Conservation (phyloP, 805 yeast genomes). For the Myxozyma sirexii region DNA sequence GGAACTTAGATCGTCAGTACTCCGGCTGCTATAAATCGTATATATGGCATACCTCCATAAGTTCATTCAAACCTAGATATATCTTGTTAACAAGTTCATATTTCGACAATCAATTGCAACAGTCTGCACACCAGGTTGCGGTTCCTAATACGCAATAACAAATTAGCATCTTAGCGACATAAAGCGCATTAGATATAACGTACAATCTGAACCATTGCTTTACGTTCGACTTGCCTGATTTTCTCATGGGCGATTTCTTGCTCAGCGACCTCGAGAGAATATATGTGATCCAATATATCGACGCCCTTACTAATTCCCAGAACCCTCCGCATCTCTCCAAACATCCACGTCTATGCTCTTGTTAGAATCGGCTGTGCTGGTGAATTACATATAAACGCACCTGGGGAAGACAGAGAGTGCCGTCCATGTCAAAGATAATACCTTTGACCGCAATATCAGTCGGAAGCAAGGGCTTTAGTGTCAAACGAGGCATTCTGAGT, state of each 20-base stretch:
- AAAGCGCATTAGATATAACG: background rate
- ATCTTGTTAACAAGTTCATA: background rate
- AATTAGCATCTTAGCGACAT: background rate
- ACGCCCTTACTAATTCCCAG: conserved; percentile 51
- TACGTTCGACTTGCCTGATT: conserved; percentile 57
- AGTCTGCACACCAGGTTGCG: conserved; percentile 41
- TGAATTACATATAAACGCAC: background rate
- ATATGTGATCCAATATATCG: conserved; percentile 60
- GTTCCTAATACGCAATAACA: conserved; percentile 24
- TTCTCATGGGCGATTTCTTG: conserved; percentile 51
- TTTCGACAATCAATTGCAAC: background rate
- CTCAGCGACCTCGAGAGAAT: conserved; percentile 47
- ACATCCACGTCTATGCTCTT: conserved; percentile 6
- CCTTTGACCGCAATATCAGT: conserved; percentile 48
- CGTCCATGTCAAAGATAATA: conserved; percentile 77
- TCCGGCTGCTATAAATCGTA: no score
- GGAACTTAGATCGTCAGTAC: conserved; percentile 30
- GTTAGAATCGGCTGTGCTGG: background rate
- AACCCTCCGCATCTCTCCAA: conserved; percentile 60
- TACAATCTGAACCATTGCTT: conserved; percentile 60
- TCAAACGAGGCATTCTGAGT: conserved; percentile 27
- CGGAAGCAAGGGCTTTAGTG: conserved; percentile 18
- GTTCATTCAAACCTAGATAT: conserved; percentile 48
- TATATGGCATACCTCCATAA: conserved; percentile 44
- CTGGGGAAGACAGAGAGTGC: conserved; percentile 70